Conservation (phyloP, 306 rosid species). For the Myrica gale region DNA sequence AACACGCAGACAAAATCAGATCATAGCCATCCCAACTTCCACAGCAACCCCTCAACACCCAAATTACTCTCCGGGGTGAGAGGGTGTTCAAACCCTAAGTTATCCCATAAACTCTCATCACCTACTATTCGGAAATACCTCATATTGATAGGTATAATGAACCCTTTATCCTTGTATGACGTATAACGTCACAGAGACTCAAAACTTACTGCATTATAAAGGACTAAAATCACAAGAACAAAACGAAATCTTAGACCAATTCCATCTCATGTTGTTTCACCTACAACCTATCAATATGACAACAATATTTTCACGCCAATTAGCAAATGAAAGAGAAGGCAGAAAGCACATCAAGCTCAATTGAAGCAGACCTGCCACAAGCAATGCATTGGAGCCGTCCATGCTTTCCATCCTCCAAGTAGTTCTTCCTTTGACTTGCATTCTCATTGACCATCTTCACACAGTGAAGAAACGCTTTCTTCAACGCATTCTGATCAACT, state of each 20-base stretch:
- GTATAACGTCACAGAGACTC: not conserved
- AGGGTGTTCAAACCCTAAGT: no score
- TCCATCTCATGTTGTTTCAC: not conserved
- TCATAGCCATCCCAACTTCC: not conserved
- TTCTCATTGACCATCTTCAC: slow-evolving; percentile 64
- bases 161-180: not conserved
- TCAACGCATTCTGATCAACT: slow-evolving; percentile 68
- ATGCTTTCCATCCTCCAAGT: slow-evolving; percentile 71
- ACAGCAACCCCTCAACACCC: not conserved
- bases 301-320: not conserved
- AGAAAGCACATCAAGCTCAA: slow-evolving; percentile 18
- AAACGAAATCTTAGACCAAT: not conserved
- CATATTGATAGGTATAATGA: not conserved
- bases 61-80: no score
- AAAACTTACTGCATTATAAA: not conserved
- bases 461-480: slow-evolving; percentile 65
- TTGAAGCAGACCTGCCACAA: slow-evolving; percentile 73
- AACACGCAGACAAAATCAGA: not conserved
- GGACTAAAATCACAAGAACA: not conserved
- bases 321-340: slow-evolving; percentile 4
- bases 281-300: not conserved
- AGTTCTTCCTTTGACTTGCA: slow-evolving; percentile 56
- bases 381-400: slow-evolving; percentile 77
- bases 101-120: not conserved
- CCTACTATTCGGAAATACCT: not conserved